Percentiles rank a stretch among this genome's conserved stretches.
Conservation (phyloP, 2,329 filamentous ascomycete species). For the Arachnomyces sp. region DNA sequence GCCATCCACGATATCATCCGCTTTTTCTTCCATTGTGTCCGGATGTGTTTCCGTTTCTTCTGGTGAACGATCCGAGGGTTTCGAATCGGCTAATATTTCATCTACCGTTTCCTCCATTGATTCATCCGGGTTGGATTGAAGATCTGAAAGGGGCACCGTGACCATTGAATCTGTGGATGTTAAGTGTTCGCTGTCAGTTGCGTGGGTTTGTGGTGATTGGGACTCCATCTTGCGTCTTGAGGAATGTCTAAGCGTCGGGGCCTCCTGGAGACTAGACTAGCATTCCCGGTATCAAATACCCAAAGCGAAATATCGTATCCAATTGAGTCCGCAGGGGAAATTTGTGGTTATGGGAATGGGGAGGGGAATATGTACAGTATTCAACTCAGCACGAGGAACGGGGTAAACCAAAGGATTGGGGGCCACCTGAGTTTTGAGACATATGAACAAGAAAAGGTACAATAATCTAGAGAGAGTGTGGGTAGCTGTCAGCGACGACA, state of each 20-base stretch:
- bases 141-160: conserved; percentile 66
- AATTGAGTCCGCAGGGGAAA: no score
- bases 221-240: conserved; percentile 6
- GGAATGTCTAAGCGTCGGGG: no score
- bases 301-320: neutral
- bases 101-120: conserved; percentile 5
- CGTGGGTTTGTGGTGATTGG: conserved; percentile 15
- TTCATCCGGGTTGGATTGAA: conserved; percentile 39
- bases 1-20: conserved; percentile 11
- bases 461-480: no score
- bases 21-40: conserved; percentile 5
- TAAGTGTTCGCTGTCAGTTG: conserved; percentile 16
- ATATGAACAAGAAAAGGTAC: neutral
- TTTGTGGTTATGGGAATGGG: no score
- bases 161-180: conserved; percentile 62
- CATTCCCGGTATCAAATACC: neutral
- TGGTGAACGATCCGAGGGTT: neutral
- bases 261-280: neutral
- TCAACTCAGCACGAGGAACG: no score
- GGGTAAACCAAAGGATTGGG: no score
- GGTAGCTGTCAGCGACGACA: neutral
- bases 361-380: no score
- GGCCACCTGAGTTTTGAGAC: no score
- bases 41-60: neutral
- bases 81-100: neutral